Base-by-base conservation (phyloP, 805 yeast genomes). In the Tetrapisispora taiwanensis region DNA sequence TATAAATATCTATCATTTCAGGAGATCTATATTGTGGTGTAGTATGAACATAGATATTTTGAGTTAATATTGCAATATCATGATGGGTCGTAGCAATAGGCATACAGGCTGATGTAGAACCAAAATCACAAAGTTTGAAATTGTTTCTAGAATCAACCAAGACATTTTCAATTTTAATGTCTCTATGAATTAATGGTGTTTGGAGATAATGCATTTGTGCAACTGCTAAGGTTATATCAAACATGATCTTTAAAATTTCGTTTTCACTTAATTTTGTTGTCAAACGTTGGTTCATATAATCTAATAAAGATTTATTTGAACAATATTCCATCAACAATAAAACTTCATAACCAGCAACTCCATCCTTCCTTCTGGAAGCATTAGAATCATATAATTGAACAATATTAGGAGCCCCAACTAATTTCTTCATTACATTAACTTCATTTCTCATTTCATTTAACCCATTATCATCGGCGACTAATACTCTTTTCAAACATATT, bases 11-110 rank as follows among this genome's bases (percentile, higher is more conserved):
- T 45, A 90, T 76, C 97, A 90, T 92, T 60, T 90, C 98, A 0
- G 98, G 98, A 0, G 94, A 73, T 50, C 98, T 71, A 60, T 90
- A 90, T 63, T 92, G 98, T 14, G 95, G 95, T 4, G 98, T 90
- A 0, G 98, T 90, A 58, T 90, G 95, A 50, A 81, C 78, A 55
- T 86, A 75, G 45, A 90, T 78, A 60, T 90, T 96, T 56, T 85
- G 86, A 45, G 85, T 83, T 30, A 89, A 68, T n/a, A 74, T 59
- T 50, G 81, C 84, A 59, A 82, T 82, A 53, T 79, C 81, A 47
- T 75, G 75, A 2, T 96, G 96, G 2, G 94, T 84, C 17, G 83
- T 67, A 7, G 84, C 60, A 58, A 78, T 75, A 0, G 81, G 73
- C 18, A 53, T 49, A 41, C 63, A 55, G 18, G 48, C 44, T 8